Evolutionary conservation across 305 asterid species (phyloP).

Genomic region (Fraxinus baroniana): DNA sequence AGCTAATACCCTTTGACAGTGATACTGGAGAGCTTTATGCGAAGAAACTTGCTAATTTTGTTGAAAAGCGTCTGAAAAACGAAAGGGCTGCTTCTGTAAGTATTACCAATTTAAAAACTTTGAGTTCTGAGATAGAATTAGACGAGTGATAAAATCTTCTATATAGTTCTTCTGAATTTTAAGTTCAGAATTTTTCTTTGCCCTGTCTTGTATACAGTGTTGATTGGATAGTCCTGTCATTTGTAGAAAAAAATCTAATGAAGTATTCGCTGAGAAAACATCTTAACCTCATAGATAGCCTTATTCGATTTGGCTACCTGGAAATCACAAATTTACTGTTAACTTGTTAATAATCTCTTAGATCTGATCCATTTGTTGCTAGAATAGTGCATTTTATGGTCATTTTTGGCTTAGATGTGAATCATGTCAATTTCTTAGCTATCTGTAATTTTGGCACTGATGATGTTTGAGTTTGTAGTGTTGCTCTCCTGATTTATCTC

Average conservation of each 20-base stretch:
- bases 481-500: background rate
- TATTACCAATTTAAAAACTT: slow-evolving; percentile 17
- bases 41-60: slow-evolving; percentile 89
- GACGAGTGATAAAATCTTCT: background rate
- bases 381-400: background rate
- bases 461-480: background rate
- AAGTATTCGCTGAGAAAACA: background rate
- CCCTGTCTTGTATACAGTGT: background rate
- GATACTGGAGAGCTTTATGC: slow-evolving; percentile 88
- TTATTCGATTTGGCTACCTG: background rate
- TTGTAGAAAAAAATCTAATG: background rate
- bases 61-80: slow-evolving; percentile 91
- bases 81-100: slow-evolving; percentile 98
- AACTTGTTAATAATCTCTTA: background rate
- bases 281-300: background rate
- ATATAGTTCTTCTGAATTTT: background rate
- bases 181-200: background rate
- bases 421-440: background rate
- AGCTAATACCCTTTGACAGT: slow-evolving; percentile 42
- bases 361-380: background rate
- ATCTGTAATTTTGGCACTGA: background rate
- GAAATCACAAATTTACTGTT: background rate
- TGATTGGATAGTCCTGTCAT: background rate
- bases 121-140: slow-evolving; percentile 1
- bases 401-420: background rate